phyloP scores from a whole-genome alignment of 108 stramenopile species.

The Fragilaria crotonensis region DNA sequence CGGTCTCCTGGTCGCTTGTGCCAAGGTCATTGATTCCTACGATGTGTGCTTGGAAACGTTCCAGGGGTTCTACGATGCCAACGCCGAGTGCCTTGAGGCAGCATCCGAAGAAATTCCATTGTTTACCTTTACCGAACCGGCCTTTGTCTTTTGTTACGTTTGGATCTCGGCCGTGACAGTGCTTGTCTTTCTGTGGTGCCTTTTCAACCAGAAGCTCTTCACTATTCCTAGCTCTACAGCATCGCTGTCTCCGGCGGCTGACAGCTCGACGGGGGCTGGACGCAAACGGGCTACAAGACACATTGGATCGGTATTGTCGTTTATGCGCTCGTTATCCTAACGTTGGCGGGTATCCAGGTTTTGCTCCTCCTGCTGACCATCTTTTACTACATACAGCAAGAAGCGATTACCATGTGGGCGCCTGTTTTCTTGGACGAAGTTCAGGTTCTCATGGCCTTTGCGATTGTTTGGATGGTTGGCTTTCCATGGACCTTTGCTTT shows the following conservation, averaged over 20 bases:
- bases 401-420: slow-evolving; percentile 9
- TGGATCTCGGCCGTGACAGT: slow-evolving; percentile 22
- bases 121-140: slow-evolving; percentile 19
- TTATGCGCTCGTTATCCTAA: slow-evolving; percentile 28
- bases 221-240: slow-evolving; percentile 24
- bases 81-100: background rate
- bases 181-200: slow-evolving; percentile 38
- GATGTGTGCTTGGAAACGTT: slow-evolving; percentile 12
- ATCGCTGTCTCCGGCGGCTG: slow-evolving; percentile 9
- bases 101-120: slow-evolving; percentile 18
- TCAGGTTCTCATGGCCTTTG: slow-evolving; percentile 46
- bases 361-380: slow-evolving; percentile 26
- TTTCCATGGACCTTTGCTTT: slow-evolving; percentile 41
- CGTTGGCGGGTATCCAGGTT: slow-evolving; percentile 19
- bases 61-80: slow-evolving; percentile 1
- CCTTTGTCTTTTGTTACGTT: slow-evolving; percentile 33
- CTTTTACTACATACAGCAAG: slow-evolving; percentile 30
- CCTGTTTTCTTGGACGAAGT: slow-evolving; percentile 34
- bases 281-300: slow-evolving; percentile 48
- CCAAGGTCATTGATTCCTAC: slow-evolving; percentile 4
- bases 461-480: slow-evolving; percentile 12
- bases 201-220: slow-evolving; percentile 39
- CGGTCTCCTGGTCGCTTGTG: slow-evolving; percentile 17
- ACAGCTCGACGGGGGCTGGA: background rate
- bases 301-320: slow-evolving; percentile 32